These are phyloP conservation scores for Backusella psychrophila DNA, from an alignment of 192 early-diverging fungal species.

Conservation along the genomic window DNA sequence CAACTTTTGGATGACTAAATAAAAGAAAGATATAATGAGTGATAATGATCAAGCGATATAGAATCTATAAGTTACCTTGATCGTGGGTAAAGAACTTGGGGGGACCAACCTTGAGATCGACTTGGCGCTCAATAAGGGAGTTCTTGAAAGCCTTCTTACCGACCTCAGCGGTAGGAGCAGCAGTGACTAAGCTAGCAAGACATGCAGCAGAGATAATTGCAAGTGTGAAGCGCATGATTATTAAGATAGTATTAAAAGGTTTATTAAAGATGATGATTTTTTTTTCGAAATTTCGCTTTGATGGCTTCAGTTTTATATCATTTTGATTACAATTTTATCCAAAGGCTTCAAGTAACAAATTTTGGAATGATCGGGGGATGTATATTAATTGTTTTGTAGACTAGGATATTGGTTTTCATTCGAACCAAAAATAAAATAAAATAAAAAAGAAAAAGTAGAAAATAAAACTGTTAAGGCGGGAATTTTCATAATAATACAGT, in stretches of 20 bases:
- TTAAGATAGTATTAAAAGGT: background rate
- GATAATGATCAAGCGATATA: background rate
- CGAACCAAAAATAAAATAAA: background rate
- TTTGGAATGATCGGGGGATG: background rate
- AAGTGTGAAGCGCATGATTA: constrained; percentile 24
- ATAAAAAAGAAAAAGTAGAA: background rate
- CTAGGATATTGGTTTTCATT: background rate
- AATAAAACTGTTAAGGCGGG: background rate
- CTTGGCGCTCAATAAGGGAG: constrained; percentile 6
- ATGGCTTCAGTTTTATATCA: constrained; percentile 2
- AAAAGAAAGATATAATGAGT: background rate
- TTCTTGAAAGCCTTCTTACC: background rate
- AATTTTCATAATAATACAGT: background rate
- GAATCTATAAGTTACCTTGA: background rate
- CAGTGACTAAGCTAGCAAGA: constrained; percentile 10
- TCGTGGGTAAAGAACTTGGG: background rate
- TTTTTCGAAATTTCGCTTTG: background rate
- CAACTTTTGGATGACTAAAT: background rate
- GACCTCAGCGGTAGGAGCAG: constrained; percentile 9
- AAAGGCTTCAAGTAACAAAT: background rate
- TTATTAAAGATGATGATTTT: background rate
- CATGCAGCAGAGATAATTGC: constrained; percentile 17
- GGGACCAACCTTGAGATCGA: background rate
- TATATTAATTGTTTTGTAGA: background rate
- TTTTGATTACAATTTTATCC: background rate